Evolutionary conservation across 139 green algal species (phyloP).

Genomic region (Desmodesmus armatus): DNA sequence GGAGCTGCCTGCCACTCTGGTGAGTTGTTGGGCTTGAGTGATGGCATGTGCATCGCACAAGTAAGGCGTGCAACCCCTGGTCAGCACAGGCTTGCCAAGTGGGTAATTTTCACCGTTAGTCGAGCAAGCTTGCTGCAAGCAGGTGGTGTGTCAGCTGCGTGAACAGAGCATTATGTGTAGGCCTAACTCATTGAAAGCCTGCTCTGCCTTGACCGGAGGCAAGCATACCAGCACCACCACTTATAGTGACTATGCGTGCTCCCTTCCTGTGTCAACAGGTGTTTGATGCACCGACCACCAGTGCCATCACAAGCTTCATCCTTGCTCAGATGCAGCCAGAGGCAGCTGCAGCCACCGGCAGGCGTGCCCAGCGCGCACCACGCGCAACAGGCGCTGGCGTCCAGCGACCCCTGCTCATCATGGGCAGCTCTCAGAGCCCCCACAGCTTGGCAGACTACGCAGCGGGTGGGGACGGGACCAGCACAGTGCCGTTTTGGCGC

Average conservation of each 20-base stretch:
- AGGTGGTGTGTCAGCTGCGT: too few relatives aligned
- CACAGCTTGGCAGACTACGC: background rate
- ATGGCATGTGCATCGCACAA: too few relatives aligned
- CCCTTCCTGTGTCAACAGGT: too few relatives aligned
- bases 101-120: background rate
- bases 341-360: background rate
- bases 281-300: constrained; percentile 29
- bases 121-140: too few relatives aligned
- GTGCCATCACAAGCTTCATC: constrained; percentile 34
- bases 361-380: background rate
- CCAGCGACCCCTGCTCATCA: background rate
- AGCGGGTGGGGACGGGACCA: background rate
- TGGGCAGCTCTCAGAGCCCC: background rate
- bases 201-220: too few relatives aligned
- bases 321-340: background rate
- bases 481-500: constrained; percentile 56
- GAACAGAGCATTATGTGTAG: too few relatives aligned
- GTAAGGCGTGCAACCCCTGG: too few relatives aligned
- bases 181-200: too few relatives aligned
- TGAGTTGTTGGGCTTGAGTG: too few relatives aligned
- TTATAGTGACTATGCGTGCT: too few relatives aligned
- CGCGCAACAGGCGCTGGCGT: background rate
- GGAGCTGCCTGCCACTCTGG: constrained; percentile 78
- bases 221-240: too few relatives aligned
- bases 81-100: constrained; percentile 39